Evolutionary conservation across 2,329 filamentous ascomycete genomes (phyloP), one percentile per base, ranked within the genome.

Genomic region (Colletotrichum acutatum): DNA sequence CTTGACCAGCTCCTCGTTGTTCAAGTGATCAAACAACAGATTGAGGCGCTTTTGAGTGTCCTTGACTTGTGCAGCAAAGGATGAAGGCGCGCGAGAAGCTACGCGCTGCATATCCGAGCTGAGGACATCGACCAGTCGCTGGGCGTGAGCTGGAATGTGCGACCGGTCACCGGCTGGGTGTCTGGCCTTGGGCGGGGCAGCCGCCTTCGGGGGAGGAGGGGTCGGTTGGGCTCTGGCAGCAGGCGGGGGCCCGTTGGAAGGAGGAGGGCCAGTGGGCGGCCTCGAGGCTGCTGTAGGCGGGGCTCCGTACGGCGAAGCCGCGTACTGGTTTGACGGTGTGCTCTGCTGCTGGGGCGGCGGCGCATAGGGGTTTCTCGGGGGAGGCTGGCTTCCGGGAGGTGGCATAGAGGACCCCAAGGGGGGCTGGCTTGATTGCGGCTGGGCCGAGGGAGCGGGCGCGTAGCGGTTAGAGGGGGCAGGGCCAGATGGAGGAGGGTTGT

Each of bases 1-100:
- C 84, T 93, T 94, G 67, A 98, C 87, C 53, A 98, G 86, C 79
- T 98, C 95, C 79, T 95, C 93, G 76, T 98, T 98, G 88, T 98
- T 99, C 59, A 99, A 87, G 82, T 98, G 95, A 80, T 99, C 96
- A 81, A 98, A 98, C n/a, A 99, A 86, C 62, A 98, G 92, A 78
- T 94, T 94, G 72, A 99, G 88, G 32, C 97, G 92, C 84, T 98
- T 98, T 81, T 98, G 94, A 2, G 95, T 97, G 81, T 98, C 97
- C 78, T 95, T 94, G 24, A 99, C 95, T 81, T 98, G 95, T 16
- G 92, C 89, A 75, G 94, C 92, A 84, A 97, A 98, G 19, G 92
- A 92, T n/a, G 92, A 87, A 22, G 97, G 97, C 0, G 97, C 97
- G 77, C 94, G 93, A 37, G 91, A 85, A 72, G 95, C 95, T 68